Percentiles rank a stretch among this genome's conserved stretches.
phyloP scores from a whole-genome alignment of 2,329 filamentous ascomycete genomes.

The Tolypocladium nubicola region DNA sequence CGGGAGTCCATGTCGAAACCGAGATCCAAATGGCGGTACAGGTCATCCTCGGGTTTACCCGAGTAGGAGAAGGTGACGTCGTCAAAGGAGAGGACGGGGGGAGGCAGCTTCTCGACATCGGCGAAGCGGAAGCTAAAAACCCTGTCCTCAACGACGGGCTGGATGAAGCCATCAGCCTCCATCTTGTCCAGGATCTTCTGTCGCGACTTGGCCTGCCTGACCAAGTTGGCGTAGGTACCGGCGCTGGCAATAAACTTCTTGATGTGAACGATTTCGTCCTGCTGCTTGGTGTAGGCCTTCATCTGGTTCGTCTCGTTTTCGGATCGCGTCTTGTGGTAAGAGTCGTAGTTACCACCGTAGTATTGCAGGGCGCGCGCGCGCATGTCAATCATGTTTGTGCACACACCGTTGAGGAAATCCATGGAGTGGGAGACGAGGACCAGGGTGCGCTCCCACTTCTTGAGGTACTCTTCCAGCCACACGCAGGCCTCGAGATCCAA shows the following conservation, averaged over 20 bases:
- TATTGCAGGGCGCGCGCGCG: conserved; percentile 78
- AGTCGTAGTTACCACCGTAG: conserved; percentile 99
- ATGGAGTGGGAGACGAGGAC: conserved; percentile 94
- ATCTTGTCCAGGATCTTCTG: conserved; percentile 99
- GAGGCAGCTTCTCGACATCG: conserved; percentile 97
- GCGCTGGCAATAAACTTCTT: conserved; percentile 99
- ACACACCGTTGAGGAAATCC: conserved; percentile 99
- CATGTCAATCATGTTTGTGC: conserved; percentile 98
- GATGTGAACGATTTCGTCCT: conserved; percentile 98
- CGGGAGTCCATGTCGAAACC: conserved; percentile 99
- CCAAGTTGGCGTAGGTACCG: conserved; percentile 99
- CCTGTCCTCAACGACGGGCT: conserved; percentile 73
- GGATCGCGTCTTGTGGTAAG: conserved; percentile 84
- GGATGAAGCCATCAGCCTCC: conserved; percentile 98
- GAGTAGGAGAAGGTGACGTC: conserved; percentile 98
- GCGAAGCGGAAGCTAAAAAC: conserved; percentile 98
- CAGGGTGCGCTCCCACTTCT: conserved; percentile 98
- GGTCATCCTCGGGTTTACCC: conserved; percentile 75
- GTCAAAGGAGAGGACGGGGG: conserved; percentile 91
- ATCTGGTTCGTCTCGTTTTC: conserved; percentile 97
- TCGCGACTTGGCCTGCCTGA: conserved; percentile 95
- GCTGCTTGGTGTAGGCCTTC: conserved; percentile 98
- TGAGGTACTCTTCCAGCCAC: conserved; percentile 98
- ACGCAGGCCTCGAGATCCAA: conserved; percentile 98
- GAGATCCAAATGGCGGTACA: conserved; percentile 94